These are phyloP conservation scores for Catharanthus roseus DNA, from an alignment of 257 asterid species.

Conservation along the genomic window DNA sequence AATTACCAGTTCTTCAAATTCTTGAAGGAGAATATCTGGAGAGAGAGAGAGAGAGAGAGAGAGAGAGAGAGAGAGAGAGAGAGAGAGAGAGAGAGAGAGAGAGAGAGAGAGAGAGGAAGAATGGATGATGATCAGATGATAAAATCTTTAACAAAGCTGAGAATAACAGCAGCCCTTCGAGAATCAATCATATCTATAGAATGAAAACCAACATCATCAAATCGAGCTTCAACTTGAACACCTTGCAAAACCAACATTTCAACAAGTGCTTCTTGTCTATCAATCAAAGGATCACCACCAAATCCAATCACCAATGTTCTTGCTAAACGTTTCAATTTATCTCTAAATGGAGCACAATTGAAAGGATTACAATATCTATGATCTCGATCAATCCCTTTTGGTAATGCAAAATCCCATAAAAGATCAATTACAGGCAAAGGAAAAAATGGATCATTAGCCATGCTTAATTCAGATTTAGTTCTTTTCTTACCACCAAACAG, in stretches of 20 bases:
- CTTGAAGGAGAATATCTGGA: too few relatives aligned
- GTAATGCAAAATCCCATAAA: constrained; percentile 84
- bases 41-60: too few relatives aligned
- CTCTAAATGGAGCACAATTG: constrained; percentile 29
- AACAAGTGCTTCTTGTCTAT: constrained; percentile 66
- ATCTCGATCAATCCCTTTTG: constrained; percentile 67
- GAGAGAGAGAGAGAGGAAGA: too few relatives aligned
- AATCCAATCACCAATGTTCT: constrained; percentile 75
- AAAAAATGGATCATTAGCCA: constrained; percentile 67
- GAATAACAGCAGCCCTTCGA: constrained; percentile 44
- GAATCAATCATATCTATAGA: constrained; percentile 58
- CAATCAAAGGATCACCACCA: constrained; percentile 80
- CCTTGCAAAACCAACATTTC: constrained; percentile 57
- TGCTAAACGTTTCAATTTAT: constrained; percentile 51
- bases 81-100: too few relatives aligned
- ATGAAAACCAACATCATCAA: constrained; percentile 77
- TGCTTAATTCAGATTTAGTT: constrained; percentile 64
- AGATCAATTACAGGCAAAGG: constrained; percentile 74
- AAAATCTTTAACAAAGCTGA: constrained; percentile 57
- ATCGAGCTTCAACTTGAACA: constrained; percentile 63
- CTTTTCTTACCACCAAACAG: constrained; percentile 63
- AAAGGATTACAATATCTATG: constrained; percentile 82
- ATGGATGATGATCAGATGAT: too few relatives aligned
- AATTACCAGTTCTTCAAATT: too few relatives aligned
- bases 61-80: too few relatives aligned